Conservation (phyloP, 345 rosid species). For the Cardiospermum halicacabum region DNA sequence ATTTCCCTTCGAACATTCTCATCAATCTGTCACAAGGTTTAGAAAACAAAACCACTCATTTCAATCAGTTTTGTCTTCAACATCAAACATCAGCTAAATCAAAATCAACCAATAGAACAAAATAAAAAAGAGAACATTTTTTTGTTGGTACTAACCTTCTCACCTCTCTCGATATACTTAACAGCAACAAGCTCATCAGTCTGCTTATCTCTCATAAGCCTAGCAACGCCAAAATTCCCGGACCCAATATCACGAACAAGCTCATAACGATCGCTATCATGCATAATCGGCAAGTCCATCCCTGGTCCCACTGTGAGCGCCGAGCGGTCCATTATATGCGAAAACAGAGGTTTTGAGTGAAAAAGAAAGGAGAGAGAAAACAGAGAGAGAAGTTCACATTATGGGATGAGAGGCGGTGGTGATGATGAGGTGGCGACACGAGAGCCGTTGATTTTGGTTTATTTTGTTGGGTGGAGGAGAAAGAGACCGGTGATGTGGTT, state of each 20-base stretch:
- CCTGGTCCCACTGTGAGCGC: slow-evolving; percentile 69
- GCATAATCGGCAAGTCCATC: slow-evolving; percentile 88
- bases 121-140: not conserved
- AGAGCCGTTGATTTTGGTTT: slow-evolving; percentile 19
- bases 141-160: slow-evolving; percentile 47
- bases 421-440: slow-evolving; percentile 22
- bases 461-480: slow-evolving; percentile 35
- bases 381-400: slow-evolving; percentile 20
- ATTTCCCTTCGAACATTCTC: slow-evolving; percentile 82
- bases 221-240: slow-evolving; percentile 74
- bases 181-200: slow-evolving; percentile 75
- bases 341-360: not conserved
- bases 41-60: not conserved
- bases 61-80: no score
- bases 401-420: slow-evolving; percentile 16
- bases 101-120: not conserved
- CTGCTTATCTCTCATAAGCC: slow-evolving; percentile 71
- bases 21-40: slow-evolving; percentile 52
- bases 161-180: slow-evolving; percentile 90
- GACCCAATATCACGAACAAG: slow-evolving; percentile 73
- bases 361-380: slow-evolving; percentile 7
- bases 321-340: slow-evolving; percentile 83
- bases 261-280: slow-evolving; percentile 76
- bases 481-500: slow-evolving; percentile 25
- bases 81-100: not conserved